phyloP scores from a whole-genome alignment of 2,329 filamentous ascomycete species.

The Ophiostoma perfectum region DNA sequence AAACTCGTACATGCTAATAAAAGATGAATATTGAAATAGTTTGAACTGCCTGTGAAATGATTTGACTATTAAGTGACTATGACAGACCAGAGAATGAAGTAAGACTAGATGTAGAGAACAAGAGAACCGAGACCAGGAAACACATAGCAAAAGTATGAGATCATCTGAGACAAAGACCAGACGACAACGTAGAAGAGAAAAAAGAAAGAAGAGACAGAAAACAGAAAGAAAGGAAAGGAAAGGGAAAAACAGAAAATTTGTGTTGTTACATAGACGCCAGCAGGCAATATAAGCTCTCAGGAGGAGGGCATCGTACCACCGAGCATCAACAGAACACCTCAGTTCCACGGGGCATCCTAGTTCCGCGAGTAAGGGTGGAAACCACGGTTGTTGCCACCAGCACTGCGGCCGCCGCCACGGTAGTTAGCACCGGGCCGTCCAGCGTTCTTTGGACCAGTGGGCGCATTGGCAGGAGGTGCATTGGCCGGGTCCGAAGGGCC shows the following conservation, averaged over 20 bases:
- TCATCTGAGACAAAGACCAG: too few relatives aligned
- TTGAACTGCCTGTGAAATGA: too few relatives aligned
- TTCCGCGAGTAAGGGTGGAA: constrained; percentile 66
- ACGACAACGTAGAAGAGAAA: constrained; percentile 25
- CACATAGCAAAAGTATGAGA: too few relatives aligned
- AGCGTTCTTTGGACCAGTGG: constrained; percentile 93
- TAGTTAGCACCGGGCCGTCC: constrained; percentile 90
- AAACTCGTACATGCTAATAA: too few relatives aligned
- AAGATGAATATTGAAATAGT: too few relatives aligned
- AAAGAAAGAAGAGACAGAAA: not conserved
- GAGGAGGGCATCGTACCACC: not conserved
- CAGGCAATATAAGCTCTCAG: too few relatives aligned
- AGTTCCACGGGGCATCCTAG: constrained; percentile 22
- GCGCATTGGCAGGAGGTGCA: constrained; percentile 71
- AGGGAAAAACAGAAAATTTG: not conserved
- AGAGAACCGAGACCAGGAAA: too few relatives aligned
- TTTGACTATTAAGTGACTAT: too few relatives aligned
- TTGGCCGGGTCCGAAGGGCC: constrained; percentile 48
- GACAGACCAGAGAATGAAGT: too few relatives aligned
- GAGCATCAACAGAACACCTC: not conserved
- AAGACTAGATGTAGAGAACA: too few relatives aligned
- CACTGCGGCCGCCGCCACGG: constrained; percentile 77
- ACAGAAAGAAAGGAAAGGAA: constrained; percentile 9
- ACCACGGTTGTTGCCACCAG: constrained; percentile 49
- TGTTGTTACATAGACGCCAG: not conserved